Percentiles rank a stretch among this genome's conserved stretches.
Evolutionary conservation across 192 early-diverging fungal species (phyloP).

Genomic region (Coemansia sp.): DNA sequence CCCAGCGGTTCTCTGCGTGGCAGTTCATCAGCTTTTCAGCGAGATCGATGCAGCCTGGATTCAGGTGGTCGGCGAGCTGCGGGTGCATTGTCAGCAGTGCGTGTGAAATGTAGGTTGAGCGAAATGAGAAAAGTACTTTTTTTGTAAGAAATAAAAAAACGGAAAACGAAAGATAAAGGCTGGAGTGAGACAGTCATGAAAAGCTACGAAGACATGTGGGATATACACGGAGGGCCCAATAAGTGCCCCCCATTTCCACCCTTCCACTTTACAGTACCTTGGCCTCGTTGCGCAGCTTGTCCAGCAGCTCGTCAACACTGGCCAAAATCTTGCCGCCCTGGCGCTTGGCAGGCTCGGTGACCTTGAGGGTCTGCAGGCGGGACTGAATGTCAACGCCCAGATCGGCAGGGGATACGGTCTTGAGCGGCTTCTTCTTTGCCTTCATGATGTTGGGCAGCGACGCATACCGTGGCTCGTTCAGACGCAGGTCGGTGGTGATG

Average conservation of each 20-base stretch:
- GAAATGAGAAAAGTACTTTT: too few relatives aligned
- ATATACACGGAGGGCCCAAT: too few relatives aligned
- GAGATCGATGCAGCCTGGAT: slow-evolving; percentile 49
- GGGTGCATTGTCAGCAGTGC: slow-evolving; percentile 27
- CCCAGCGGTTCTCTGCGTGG: slow-evolving; percentile 43
- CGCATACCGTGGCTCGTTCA: slow-evolving; percentile 95
- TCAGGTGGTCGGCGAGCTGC: slow-evolving; percentile 47
- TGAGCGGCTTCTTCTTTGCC: slow-evolving; percentile 97
- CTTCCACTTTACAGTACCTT: slow-evolving; percentile 68
- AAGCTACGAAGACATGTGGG: too few relatives aligned
- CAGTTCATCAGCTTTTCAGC: slow-evolving; percentile 39
- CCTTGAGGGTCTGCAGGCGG: slow-evolving; percentile 82
- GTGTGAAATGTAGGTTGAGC: neutral
- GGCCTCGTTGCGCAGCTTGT: slow-evolving; percentile 84
- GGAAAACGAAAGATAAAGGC: slow-evolving; percentile 3
- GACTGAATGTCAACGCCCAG: slow-evolving; percentile 83
- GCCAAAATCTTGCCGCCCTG: slow-evolving; percentile 88
- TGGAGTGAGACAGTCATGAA: neutral
- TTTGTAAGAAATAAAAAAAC: too few relatives aligned
- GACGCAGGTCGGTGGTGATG: slow-evolving; percentile 90
- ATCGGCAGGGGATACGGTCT: slow-evolving; percentile 70
- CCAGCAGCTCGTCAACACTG: slow-evolving; percentile 88
- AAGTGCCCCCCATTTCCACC: too few relatives aligned
- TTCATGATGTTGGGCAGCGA: slow-evolving; percentile 96
- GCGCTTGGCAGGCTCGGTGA: slow-evolving; percentile 90